Evolutionary conservation across 163 green algal genomes (phyloP).

Genomic region (Coccomyxa subellipsoidea): DNA sequence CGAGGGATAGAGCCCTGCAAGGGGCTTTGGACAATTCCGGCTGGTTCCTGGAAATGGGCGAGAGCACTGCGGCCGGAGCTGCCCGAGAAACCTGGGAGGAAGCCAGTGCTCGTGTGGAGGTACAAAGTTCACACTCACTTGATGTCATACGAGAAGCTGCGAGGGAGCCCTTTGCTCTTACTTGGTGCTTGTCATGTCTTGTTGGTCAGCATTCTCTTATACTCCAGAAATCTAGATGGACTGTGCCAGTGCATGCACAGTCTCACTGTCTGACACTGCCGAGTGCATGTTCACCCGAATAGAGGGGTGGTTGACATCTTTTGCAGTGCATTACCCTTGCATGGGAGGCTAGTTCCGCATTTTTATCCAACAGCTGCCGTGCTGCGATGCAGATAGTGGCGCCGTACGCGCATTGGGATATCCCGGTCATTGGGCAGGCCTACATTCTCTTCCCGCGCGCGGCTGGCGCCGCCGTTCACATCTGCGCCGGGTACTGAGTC

Average conservation of each 20-base stretch:
- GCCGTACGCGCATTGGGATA: slow-evolving; percentile 75
- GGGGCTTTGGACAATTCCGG: slow-evolving; percentile 83
- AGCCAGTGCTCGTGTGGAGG: slow-evolving; percentile 59
- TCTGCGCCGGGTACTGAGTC: slow-evolving; percentile 63
- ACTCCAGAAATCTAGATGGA: background rate
- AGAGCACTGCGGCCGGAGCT: slow-evolving; percentile 58
- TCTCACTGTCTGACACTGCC: background rate
- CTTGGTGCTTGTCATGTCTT: background rate
- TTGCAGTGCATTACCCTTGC: too few species aligned
- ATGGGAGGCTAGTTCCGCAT: too few species aligned
- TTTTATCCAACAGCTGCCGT: background rate
- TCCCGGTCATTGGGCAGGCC: slow-evolving; percentile 71
- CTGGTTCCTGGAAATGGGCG: slow-evolving; percentile 77
- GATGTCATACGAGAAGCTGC: background rate
- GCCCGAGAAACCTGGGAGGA: slow-evolving; percentile 84
- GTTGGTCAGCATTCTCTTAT: background rate
- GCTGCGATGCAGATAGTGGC: slow-evolving; percentile 37
- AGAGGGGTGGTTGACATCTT: background rate
- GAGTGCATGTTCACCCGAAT: too few species aligned
- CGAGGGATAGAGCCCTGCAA: slow-evolving; percentile 82
- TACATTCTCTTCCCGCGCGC: slow-evolving; percentile 77
- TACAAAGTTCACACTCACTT: slow-evolving; percentile 14
- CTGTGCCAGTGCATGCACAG: background rate
- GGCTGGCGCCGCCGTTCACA: slow-evolving; percentile 53
- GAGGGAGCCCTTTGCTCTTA: slow-evolving; percentile 42